A percentile compares a stretch with the other conserved stretches of the same genome.
Conservation (phyloP, 345 rosid genomes). For the Brassica juncea region DNA sequence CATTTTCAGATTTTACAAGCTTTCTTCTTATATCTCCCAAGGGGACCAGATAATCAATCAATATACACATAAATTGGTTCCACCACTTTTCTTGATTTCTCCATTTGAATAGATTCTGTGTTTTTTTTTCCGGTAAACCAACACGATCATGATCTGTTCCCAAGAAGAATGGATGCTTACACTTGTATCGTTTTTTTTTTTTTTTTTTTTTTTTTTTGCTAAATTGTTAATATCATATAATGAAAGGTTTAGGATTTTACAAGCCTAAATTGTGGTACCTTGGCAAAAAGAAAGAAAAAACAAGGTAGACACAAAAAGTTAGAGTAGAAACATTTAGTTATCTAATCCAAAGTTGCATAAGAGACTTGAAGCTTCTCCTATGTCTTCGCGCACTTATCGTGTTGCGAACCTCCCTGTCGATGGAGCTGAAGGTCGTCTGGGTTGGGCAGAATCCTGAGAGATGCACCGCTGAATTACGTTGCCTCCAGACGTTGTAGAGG, state of each 20-base stretch:
- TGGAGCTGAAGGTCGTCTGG: neutral
- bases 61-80: neutral
- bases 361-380: neutral
- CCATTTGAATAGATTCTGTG: constrained; percentile 24
- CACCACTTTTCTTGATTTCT: constrained; percentile 16
- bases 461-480: neutral
- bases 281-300: neutral
- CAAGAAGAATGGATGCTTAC: constrained; percentile 38
- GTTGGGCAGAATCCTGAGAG: neutral
- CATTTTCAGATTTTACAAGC: constrained; percentile 20
- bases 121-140: neutral
- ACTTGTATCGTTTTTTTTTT: too few relatives aligned
- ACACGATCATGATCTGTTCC: constrained; percentile 32
- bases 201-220: neutral
- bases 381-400: neutral
- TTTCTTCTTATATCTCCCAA: constrained; percentile 22
- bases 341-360: neutral
- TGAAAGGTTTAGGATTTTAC: neutral
- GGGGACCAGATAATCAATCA: constrained; percentile 27
- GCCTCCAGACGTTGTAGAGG: neutral
- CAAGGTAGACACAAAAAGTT: neutral
- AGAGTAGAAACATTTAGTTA: neutral
- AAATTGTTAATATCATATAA: neutral
- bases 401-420: neutral
- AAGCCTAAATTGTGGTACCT: neutral